A percentile compares a stretch with the other conserved stretches of the same genome.
These are phyloP conservation scores for Trichaptum fuscoviolaceum DNA, from an alignment of 768 basidiomycete genomes.

Conservation along the genomic window DNA sequence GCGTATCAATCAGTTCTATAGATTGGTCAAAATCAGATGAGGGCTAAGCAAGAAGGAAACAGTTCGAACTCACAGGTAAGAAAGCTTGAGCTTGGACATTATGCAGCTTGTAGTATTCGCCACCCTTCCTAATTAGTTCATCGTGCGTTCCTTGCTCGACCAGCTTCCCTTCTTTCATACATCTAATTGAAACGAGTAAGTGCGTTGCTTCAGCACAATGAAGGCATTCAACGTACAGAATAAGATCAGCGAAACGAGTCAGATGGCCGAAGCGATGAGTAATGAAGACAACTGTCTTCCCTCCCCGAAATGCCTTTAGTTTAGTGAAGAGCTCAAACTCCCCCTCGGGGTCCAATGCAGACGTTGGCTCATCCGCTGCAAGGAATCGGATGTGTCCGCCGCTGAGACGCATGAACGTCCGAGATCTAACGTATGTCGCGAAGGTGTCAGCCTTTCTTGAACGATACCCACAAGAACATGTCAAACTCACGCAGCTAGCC, in stretches of 20 bases:
- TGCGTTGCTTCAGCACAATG: background rate
- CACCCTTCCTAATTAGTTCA: constrained; percentile 23
- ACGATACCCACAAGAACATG: background rate
- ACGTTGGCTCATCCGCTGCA: constrained; percentile 55
- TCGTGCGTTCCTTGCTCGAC: constrained; percentile 29
- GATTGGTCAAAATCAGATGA: too few relatives aligned
- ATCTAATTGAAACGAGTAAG: constrained; percentile 16
- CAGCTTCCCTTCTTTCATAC: constrained; percentile 27
- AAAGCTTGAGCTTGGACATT: constrained; percentile 14
- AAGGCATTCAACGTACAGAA: constrained; percentile 35
- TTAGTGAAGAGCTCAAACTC: constrained; percentile 44
- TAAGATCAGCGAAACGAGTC: constrained; percentile 43
- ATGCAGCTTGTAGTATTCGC: constrained; percentile 30
- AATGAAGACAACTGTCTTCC: constrained; percentile 52
- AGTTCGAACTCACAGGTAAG: background rate
- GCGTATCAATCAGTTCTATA: too few relatives aligned
- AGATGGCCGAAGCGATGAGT: constrained; percentile 52
- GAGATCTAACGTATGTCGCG: constrained; percentile 29
- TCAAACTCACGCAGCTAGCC: constrained; percentile 40
- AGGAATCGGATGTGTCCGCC: constrained; percentile 40
- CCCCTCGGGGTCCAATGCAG: constrained; percentile 48
- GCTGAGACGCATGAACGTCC: constrained; percentile 39
- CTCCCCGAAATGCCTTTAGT: constrained; percentile 32
- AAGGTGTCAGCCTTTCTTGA: constrained; percentile 1
- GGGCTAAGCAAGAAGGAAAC: background rate